Conservation (phyloP, 768 basidiomycete genomes). For the Collybia sordida region DNA sequence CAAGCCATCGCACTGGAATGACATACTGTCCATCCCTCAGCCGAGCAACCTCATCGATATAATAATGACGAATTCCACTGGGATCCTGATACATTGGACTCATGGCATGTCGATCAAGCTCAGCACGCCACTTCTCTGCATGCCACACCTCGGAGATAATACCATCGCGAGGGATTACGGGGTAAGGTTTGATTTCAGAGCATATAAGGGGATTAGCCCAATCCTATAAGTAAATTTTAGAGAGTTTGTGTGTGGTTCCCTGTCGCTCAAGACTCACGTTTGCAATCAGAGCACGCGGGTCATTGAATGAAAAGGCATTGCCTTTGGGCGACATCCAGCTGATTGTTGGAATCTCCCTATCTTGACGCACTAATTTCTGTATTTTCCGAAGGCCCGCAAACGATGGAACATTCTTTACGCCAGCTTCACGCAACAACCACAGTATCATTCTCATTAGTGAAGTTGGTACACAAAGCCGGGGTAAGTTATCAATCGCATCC, state of each 20-base stretch:
- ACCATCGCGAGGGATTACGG: constrained; percentile 21
- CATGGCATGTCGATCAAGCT: constrained; percentile 19
- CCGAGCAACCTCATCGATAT: constrained; percentile 20
- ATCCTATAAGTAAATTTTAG: constrained; percentile 18
- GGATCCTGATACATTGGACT: constrained; percentile 27
- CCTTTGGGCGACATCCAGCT: constrained; percentile 21
- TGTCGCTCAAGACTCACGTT: too few relatives aligned
- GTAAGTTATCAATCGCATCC: constrained; percentile 31
- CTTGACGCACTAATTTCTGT: constrained; percentile 16
- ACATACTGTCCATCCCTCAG: constrained; percentile 13
- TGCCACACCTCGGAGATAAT: constrained; percentile 31
- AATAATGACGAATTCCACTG: constrained; percentile 13
- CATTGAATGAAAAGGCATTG: constrained; percentile 20
- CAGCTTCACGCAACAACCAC: constrained; percentile 26
- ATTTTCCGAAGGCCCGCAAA: constrained; percentile 19
- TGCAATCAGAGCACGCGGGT: background rate
- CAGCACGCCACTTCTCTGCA: constrained; percentile 23
- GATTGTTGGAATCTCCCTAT: constrained; percentile 16
- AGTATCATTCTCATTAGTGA: constrained; percentile 28
- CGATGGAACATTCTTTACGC: constrained; percentile 26
- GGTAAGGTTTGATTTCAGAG: constrained; percentile 25
- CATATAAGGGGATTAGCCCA: constrained; percentile 27
- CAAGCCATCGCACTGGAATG: constrained; percentile 24
- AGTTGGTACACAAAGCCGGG: constrained; percentile 25
- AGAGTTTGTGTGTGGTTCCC: too few relatives aligned